Base-by-base conservation (phyloP, 2,329 filamentous ascomycete genomes). In the Ophiobolus disseminans region DNA sequence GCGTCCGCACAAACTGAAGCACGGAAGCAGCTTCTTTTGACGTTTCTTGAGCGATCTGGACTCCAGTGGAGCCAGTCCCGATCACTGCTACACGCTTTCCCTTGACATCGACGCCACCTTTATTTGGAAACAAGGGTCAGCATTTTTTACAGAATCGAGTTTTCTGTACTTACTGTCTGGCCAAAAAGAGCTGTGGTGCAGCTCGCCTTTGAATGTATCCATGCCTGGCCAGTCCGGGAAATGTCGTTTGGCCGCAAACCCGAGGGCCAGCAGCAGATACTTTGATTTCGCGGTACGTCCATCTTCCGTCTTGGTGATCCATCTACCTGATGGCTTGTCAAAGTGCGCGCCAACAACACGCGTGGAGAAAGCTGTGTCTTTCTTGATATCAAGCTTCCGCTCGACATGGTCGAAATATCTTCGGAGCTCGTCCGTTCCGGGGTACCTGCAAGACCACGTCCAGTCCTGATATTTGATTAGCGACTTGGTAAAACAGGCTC, bases 1-100 rank as follows among this genome's bases (percentile, higher is more conserved):
- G 86, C 1, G 85, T 88, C 9, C 86, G 79, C 59, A 88, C 85
- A 66, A 88, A 87, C 26, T 89, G 82, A 2, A 73, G 78, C 1
- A 89, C 45, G 26, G 64, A 69, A 5, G 74, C 77, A 0, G 79
- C 83, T 10, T 76, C 64, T 2, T 80, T 80, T 2, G 79, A 82
- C 68, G 80, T 82, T 43, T 83, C 84, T 55, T 89, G 86, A 0
- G 80, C 78, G 34, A 86, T 80, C 57, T 88, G 86, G 1, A 88
- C 80, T 1, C 85, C 86, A 0, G 83, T 83, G 0, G 85, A 82
- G 1, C 86, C 86, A 0, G 84, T 87, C 10, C 86, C 86, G 25
- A 88, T 82, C 46, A 88, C 79, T 13, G 80, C 85, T 40, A 83
- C 79, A 14, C 79, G 77, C 66, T 88, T 88, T 37, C 78, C 78